phyloP scores from a whole-genome alignment of 352 stramenopile genomes.

The Pythium rhizo-oryzae region DNA sequence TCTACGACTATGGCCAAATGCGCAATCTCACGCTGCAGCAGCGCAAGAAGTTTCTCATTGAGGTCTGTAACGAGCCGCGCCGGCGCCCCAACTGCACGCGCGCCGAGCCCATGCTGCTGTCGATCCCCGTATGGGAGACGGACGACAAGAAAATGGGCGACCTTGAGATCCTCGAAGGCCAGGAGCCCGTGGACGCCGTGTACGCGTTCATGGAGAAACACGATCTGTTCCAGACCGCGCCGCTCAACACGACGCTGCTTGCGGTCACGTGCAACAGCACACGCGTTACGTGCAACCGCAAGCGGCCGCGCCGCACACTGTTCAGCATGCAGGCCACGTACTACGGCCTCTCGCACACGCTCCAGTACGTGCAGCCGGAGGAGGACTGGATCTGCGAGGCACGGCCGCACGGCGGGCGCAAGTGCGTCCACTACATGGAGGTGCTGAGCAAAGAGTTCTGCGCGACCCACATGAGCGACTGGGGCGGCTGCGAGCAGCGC shows the following conservation, averaged over 20 bases:
- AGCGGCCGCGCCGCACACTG: slow-evolving; percentile 60
- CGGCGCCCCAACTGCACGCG: slow-evolving; percentile 74
- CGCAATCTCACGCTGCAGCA: slow-evolving; percentile 69
- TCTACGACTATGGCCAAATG: slow-evolving; percentile 75
- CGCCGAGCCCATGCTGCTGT: slow-evolving; percentile 71
- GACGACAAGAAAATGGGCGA: slow-evolving; percentile 70
- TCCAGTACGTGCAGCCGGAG: slow-evolving; percentile 80
- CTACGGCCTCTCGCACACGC: slow-evolving; percentile 58
- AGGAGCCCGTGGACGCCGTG: slow-evolving; percentile 82
- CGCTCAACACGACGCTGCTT: slow-evolving; percentile 73
- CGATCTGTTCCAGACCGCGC: slow-evolving; percentile 80
- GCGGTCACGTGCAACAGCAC: slow-evolving; percentile 76
- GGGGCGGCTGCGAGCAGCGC: slow-evolving; percentile 46
- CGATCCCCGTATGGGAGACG: slow-evolving; percentile 77
- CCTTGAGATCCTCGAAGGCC: slow-evolving; percentile 73
- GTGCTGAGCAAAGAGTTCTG: slow-evolving; percentile 66
- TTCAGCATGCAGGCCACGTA: slow-evolving; percentile 86
- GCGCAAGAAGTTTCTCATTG: slow-evolving; percentile 66
- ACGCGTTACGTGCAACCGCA: slow-evolving; percentile 58
- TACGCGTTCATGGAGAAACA: slow-evolving; percentile 88
- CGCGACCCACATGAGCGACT: slow-evolving; percentile 74
- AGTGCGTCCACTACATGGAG: slow-evolving; percentile 80
- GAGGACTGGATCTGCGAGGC: slow-evolving; percentile 76
- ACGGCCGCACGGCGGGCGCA: slow-evolving; percentile 45
- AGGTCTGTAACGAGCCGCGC: slow-evolving; percentile 70